Evolutionary conservation across 257 asterid genomes (phyloP), one percentile per base, ranked within the genome.

Genomic region (Nicotiana attenuata): DNA sequence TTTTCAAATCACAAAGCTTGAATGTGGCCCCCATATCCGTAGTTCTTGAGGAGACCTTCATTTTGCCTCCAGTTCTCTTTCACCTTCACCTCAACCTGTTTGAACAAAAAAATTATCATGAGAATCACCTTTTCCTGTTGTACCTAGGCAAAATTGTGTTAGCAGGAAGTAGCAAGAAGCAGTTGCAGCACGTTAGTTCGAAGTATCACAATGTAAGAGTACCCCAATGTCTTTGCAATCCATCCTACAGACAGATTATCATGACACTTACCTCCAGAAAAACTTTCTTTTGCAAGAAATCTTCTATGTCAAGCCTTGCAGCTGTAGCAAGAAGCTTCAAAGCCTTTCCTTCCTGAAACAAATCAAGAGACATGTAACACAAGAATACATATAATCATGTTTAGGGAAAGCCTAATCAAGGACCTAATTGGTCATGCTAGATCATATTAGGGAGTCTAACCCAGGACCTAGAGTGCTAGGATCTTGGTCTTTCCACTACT

Each of bases 51-150:
- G n/a, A 95, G 98, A 61, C 98, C 99, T 86, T 93, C 99, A 67
- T 95, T 91, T 84, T 95, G 97, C 83, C 99, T 90, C 99, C 99
- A 95, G 77, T 93, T 92, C 86, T 95, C 97, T 82, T 95, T 95
- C 14, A 92, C 97, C 90, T 93, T 95, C 57, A 95, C 99, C 86
- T 92, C 96, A 45, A 95, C 86, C 98, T 93, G 93, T 86, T 65
- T 29, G 22, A 86, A 63, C 75, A 5, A 22, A 29, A 9, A 57
- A 47, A 10, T 8, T 47, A 31, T 4, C 11, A 60, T 83, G 52
- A 83, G 13, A 29, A 82, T 53, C 76, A 33, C 3, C 69, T 84
- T 31, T 71, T 76, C 67, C 55, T 73, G 65, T 41, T 65, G 50
- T 16, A n/a, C 50, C 29, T 0, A 19, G 19, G 57, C 24, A 45